Evolutionary conservation across 179 eudicot genomes (phyloP).

Genomic region (Actinidia chinensis): DNA sequence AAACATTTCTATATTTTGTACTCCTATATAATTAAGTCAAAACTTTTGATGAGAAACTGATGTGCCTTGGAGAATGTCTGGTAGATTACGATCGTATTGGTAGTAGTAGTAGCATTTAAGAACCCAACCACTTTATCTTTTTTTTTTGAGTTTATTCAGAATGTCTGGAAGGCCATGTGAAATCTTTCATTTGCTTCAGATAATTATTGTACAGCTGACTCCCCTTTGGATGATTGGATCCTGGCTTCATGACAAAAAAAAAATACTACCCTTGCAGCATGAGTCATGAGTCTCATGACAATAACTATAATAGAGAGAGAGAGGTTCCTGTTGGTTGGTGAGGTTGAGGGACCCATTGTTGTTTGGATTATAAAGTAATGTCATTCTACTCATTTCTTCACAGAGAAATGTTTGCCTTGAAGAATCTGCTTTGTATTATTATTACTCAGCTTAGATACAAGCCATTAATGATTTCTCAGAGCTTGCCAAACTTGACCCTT

Average conservation of each 20-base stretch:
- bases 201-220: neutral
- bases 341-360: constrained; percentile 5
- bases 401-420: neutral
- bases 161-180: neutral
- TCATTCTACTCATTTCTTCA: neutral
- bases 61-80: no score
- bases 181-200: constrained; percentile 5
- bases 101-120: no score
- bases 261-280: neutral
- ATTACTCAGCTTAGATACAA: neutral
- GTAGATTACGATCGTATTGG: no score
- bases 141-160: neutral
- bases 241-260: neutral
- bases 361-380: neutral
- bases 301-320: neutral
- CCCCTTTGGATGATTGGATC: neutral
- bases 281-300: no score
- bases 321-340: constrained; percentile 4
- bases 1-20: no score
- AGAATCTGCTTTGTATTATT: neutral
- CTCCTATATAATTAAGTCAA: no score
- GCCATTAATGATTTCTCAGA: neutral
- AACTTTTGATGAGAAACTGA: no score
- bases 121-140: no score
- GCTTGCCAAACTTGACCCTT: constrained; percentile 1